Evolutionary conservation across 257 asterid genomes (phyloP), one percentile per base, ranked within the genome.

Genomic region (Jaltomata sinuosa): DNA sequence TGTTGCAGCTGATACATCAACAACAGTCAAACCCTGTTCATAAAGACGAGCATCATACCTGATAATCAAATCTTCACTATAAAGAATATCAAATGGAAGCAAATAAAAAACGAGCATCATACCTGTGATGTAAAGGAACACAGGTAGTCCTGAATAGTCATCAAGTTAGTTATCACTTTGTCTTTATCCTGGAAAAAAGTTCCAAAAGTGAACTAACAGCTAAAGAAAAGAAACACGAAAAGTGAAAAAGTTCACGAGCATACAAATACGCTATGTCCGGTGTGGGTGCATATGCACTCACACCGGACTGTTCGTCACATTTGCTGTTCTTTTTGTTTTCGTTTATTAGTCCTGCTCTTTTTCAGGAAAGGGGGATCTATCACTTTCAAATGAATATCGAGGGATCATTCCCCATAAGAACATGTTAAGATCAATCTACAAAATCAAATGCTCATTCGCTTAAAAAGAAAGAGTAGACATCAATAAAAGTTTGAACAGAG

Each of bases 51-150:
- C n/a, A n/a, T n/a, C n/a, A n/a, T n/a, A n/a, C n/a, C n/a, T n/a
- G n/a, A n/a, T n/a, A n/a, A n/a, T n/a, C n/a, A n/a, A n/a, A 72
- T 72, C 36, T 72, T 42, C 12, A 38, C 12, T 25, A 61, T 61
- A 11, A 11, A 25, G 27, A 61, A 25, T 11, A 40, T 72, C 55
- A 40, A 72, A 72, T 8, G 12, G n/a, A 72, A 72, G 12, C 36
- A 72, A 42, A 67, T 19, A 42, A 32, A 42, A 40, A 72, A 15
- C n/a, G 29, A 72, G 55, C 36, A 40, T 49, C 88, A 67, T 87
- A 95, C 98, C 97, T 91, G 96, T 22, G 98, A 93, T 84, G 91
- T 88, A 78, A 94, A 95, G 45, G 99, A 95, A 91, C 99, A 93
- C 84, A 95, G 93, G 85, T 94, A 94, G 84, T 94, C 97, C 87